Percentiles rank a stretch among this genome's conserved stretches.
Conservation (phyloP, 306 rosid genomes). For the Sindora glabra region DNA sequence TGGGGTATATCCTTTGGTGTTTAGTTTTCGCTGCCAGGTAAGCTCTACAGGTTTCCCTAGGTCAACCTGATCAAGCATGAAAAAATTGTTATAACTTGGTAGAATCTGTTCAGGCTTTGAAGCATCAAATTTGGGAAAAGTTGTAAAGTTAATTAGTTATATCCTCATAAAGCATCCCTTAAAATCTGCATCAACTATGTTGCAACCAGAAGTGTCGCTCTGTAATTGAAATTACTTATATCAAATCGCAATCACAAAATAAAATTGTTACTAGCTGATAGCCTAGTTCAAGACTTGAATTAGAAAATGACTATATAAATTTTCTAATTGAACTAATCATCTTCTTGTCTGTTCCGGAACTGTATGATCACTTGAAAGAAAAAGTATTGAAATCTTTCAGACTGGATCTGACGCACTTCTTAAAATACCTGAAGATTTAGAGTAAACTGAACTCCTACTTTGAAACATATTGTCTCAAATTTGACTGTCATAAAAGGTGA, state of each 20-base stretch:
- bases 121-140: constrained; percentile 4
- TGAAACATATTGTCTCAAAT: not conserved
- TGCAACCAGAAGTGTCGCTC: not conserved
- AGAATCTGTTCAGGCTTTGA: not conserved
- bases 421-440: not conserved
- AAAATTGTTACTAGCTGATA: not conserved
- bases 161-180: too few relatives aligned
- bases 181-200: too few relatives aligned
- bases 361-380: not conserved
- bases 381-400: not conserved
- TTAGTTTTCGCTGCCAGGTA: constrained; percentile 74
- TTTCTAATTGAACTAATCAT: not conserved
- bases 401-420: not conserved
- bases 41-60: constrained; percentile 55
- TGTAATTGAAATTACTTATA: too few relatives aligned
- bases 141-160: too few relatives aligned
- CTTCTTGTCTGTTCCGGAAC: not conserved
- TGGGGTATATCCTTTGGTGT: constrained; percentile 24
- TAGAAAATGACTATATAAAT: not conserved
- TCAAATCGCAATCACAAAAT: not conserved
- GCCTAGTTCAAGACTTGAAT: not conserved
- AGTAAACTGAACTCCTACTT: not conserved
- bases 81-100: not conserved
- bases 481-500: not conserved
- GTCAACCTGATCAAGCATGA: constrained; percentile 34